Evolutionary conservation across 2,329 filamentous ascomycete genomes (phyloP).

Genomic region (Blumeriella jaapii): DNA sequence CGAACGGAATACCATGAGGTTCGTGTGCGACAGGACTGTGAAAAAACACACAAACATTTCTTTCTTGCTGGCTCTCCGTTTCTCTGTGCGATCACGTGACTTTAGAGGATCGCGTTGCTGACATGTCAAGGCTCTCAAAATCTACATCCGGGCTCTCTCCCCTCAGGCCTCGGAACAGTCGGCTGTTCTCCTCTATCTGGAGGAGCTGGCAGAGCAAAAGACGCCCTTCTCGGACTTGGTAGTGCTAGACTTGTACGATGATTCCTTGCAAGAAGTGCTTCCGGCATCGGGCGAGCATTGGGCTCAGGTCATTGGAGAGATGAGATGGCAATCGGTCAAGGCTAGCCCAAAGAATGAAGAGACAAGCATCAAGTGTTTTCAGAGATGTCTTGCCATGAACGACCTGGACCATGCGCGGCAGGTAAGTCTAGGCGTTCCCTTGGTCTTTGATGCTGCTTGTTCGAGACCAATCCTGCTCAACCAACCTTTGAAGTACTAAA

Average conservation of each 20-base stretch:
- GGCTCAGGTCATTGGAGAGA: slow-evolving; percentile 24
- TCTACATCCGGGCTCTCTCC: slow-evolving; percentile 23
- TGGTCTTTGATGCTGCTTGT: too few species aligned
- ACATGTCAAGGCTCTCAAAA: slow-evolving; percentile 24
- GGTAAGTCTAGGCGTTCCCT: slow-evolving; percentile 14
- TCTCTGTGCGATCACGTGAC: too few species aligned
- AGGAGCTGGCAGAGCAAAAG: slow-evolving; percentile 20
- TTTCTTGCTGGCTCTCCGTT: too few species aligned
- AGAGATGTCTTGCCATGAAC: slow-evolving; percentile 23
- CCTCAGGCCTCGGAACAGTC: slow-evolving; percentile 21
- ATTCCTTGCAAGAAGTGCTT: slow-evolving; percentile 20
- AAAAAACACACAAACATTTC: too few species aligned
- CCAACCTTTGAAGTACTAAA: neutral
- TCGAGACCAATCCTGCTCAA: too few species aligned
- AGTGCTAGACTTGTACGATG: slow-evolving; percentile 25
- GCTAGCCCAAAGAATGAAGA: slow-evolving; percentile 24
- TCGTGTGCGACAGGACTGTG: slow-evolving; percentile 5
- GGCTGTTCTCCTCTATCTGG: slow-evolving; percentile 19
- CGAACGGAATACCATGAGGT: slow-evolving; percentile 25
- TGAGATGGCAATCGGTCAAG: slow-evolving; percentile 26
- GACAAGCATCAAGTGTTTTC: slow-evolving; percentile 21
- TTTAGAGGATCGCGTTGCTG: slow-evolving; percentile 6
- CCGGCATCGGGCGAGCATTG: slow-evolving; percentile 17
- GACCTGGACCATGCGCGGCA: slow-evolving; percentile 27
- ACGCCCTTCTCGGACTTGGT: slow-evolving; percentile 19